phyloP scores from a whole-genome alignment of 2,329 filamentous ascomycete genomes.

The Pyrenophora seminiperda region DNA sequence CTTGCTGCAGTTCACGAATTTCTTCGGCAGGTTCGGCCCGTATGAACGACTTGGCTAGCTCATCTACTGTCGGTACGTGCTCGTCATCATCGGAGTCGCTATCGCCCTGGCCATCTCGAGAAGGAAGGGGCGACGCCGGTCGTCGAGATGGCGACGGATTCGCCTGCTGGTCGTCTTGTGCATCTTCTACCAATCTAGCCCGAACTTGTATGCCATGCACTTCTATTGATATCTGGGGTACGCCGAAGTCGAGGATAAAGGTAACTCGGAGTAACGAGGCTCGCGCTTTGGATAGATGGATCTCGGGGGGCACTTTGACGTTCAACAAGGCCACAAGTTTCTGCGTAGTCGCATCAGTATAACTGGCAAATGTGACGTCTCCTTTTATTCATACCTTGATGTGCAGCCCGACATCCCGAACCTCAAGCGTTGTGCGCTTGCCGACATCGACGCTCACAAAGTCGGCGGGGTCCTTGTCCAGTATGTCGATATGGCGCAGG shows the following conservation, averaged over 20 bases:
- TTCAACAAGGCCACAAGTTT: constrained; percentile 77
- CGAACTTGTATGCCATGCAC: constrained; percentile 79
- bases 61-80: constrained; percentile 68
- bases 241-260: constrained; percentile 85
- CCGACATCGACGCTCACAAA: constrained; percentile 86
- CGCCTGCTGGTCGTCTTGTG: constrained; percentile 9
- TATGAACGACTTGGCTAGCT: constrained; percentile 80
- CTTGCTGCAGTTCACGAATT: constrained; percentile 70
- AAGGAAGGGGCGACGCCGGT: constrained; percentile 15
- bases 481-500: constrained; percentile 78
- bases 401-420: constrained; percentile 82
- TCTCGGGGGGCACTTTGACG: constrained; percentile 67
- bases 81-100: constrained; percentile 38
- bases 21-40: constrained; percentile 70
- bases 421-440: constrained; percentile 79
- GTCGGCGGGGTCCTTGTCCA: constrained; percentile 86
- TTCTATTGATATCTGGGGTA: constrained; percentile 80
- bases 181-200: constrained; percentile 33
- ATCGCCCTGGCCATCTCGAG: constrained; percentile 22
- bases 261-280: constrained; percentile 78
- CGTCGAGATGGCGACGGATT: constrained; percentile 12
- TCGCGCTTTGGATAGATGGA: constrained; percentile 74
- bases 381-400: constrained; percentile 64
- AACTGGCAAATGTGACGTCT: background rate
- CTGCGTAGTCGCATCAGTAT: constrained; percentile 54